A percentile compares a stretch with the other conserved stretches of the same genome.
Evolutionary conservation across 192 early-diverging fungal genomes (phyloP).

Genomic region (Coemansia javaensis): DNA sequence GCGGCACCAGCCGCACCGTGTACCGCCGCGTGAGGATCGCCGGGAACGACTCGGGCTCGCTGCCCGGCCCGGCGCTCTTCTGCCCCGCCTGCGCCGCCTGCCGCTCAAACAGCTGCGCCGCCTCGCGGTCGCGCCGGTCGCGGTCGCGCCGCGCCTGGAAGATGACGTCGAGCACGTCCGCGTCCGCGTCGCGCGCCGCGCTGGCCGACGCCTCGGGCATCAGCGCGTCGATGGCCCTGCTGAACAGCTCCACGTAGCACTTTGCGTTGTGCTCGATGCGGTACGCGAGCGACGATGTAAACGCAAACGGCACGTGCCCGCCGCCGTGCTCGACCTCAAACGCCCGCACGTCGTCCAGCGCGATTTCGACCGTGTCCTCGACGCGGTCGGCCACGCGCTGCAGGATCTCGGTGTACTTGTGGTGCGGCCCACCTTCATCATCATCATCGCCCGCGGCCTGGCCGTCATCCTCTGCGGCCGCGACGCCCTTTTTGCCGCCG

Average conservation of each 20-base stretch:
- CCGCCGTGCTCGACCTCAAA: constrained; percentile 41
- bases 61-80: constrained; percentile 9
- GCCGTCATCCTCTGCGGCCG: constrained; percentile 1
- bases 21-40: constrained; percentile 80
- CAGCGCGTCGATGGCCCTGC: constrained; percentile 64
- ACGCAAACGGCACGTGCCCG: constrained; percentile 21
- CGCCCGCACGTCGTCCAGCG: constrained; percentile 64
- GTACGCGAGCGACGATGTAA: constrained; percentile 44
- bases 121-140: constrained; percentile 48
- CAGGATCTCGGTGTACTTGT: constrained; percentile 52
- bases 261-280: constrained; percentile 83
- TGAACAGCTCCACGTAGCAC: constrained; percentile 78
- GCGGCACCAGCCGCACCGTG: constrained; percentile 76
- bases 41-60: constrained; percentile 61
- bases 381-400: constrained; percentile 63
- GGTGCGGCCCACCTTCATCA: constrained; percentile 3
- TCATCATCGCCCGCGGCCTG: constrained; percentile 14
- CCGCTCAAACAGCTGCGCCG: constrained; percentile 5
- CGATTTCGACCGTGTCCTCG: constrained; percentile 56
- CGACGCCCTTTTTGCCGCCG: constrained; percentile 26
- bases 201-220: constrained; percentile 50
- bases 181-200: constrained; percentile 50
- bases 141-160: constrained; percentile 76
- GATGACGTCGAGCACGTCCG: constrained; percentile 85
- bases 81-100: not conserved